These are phyloP conservation scores for Seminavis robusta DNA, from an alignment of 108 stramenopile species.

Conservation along the genomic window DNA sequence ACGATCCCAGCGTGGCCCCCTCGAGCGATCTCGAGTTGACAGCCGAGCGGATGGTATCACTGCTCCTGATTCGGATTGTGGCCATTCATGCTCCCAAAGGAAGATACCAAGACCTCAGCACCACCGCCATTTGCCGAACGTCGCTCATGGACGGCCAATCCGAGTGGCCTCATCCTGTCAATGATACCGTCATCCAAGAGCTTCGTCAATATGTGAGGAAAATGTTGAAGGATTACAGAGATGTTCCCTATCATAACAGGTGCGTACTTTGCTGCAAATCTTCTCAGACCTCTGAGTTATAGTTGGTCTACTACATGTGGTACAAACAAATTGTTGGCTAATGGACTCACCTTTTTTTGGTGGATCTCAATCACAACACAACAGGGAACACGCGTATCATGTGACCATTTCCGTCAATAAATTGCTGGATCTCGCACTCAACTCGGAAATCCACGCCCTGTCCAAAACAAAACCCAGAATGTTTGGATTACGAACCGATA, in stretches of 20 bases:
- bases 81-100: constrained; percentile 25
- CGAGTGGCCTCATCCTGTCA: constrained; percentile 18
- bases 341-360: too few species aligned
- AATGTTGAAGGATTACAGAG: constrained; percentile 28
- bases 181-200: constrained; percentile 18
- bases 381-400: constrained; percentile 53
- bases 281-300: too few species aligned
- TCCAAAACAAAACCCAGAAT: constrained; percentile 13
- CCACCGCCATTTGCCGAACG: constrained; percentile 11
- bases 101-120: constrained; percentile 11
- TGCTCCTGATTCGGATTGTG: constrained; percentile 41
- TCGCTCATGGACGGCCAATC: not conserved
- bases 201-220: constrained; percentile 28
- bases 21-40: constrained; percentile 22
- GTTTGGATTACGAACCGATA: constrained; percentile 50
- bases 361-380: too few species aligned
- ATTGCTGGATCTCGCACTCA: constrained; percentile 48
- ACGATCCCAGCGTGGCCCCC: constrained; percentile 27
- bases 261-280: too few species aligned
- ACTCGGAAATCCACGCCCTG: constrained; percentile 3
- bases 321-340: too few species aligned
- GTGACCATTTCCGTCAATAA: constrained; percentile 40
- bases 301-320: too few species aligned
- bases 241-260: too few species aligned
- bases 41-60: constrained; percentile 44